A percentile compares a stretch with the other conserved stretches of the same genome.
These are phyloP conservation scores for Lepidium didymum DNA, from an alignment of 345 rosid genomes.

Conservation along the genomic window DNA sequence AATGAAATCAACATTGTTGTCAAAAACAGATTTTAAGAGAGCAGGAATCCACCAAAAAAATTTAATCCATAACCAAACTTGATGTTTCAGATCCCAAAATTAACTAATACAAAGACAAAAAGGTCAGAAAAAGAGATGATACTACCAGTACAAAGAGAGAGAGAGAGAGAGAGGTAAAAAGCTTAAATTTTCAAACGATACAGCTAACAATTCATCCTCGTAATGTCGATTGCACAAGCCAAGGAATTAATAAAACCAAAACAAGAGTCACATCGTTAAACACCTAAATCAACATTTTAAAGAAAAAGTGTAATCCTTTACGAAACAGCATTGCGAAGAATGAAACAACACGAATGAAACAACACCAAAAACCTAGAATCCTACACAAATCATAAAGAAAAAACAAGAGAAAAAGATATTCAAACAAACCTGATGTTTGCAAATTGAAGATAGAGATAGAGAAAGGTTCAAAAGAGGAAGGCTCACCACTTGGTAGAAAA, in stretches of 20 bases:
- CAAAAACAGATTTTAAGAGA: slow-evolving; percentile 37
- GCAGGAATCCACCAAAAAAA: slow-evolving; percentile 52
- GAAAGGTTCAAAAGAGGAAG: slow-evolving; percentile 7
- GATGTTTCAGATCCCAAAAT: slow-evolving; percentile 22
- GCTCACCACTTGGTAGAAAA: too few species aligned
- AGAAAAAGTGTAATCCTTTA: background rate
- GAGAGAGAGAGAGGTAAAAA: too few species aligned
- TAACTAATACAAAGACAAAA: background rate
- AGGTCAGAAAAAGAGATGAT: background rate
- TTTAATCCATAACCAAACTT: slow-evolving; percentile 37
- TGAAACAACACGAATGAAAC: too few species aligned
- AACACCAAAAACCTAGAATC: background rate
- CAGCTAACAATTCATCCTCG: background rate
- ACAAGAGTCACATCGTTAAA: background rate
- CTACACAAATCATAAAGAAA: background rate
- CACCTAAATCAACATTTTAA: background rate
- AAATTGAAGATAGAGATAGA: background rate
- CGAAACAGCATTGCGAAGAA: background rate
- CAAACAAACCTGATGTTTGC: background rate
- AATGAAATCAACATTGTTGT: background rate
- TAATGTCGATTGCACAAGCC: background rate
- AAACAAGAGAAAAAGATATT: background rate
- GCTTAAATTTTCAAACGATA: background rate
- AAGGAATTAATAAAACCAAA: background rate
- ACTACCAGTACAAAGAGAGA: background rate